Conservation (phyloP, 2,329 filamentous ascomycete species). For the Cytospora piceae region DNA sequence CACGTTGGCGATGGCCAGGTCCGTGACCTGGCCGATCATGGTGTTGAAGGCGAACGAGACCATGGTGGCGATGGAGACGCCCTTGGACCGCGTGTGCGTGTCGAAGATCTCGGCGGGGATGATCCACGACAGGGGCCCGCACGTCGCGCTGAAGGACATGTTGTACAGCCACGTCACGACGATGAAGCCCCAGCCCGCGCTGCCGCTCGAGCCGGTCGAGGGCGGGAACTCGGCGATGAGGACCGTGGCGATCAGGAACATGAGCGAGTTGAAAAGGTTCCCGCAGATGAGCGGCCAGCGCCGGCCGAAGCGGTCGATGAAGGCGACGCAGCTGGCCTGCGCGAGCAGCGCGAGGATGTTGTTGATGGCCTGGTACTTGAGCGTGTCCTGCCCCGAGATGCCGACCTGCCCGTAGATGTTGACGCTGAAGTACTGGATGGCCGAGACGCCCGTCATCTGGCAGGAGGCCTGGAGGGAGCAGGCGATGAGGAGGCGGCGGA, state of each 20-base stretch:
- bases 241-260: conserved; percentile 70
- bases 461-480: conserved; percentile 70
- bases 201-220: conserved; percentile 48
- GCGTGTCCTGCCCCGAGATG: conserved; percentile 64
- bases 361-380: conserved; percentile 78
- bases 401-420: conserved; percentile 71
- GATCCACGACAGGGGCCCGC: conserved; percentile 66
- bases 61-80: conserved; percentile 76
- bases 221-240: conserved; percentile 43
- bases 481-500: conserved; percentile 73
- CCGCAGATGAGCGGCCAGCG: conserved; percentile 73
- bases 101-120: conserved; percentile 77
- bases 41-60: conserved; percentile 70
- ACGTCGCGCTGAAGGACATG: conserved; percentile 73
- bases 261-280: conserved; percentile 71
- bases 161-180: conserved; percentile 79
- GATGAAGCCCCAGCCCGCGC: conserved; percentile 75
- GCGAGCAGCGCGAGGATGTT: conserved; percentile 71
- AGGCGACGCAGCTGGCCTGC: conserved; percentile 68
- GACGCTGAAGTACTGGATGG: conserved; percentile 76
- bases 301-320: conserved; percentile 72
- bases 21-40: conserved; percentile 41
- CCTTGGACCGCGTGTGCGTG: conserved; percentile 73
- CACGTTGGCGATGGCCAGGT: conserved; percentile 52
- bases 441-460: conserved; percentile 77